Evolutionary conservation across 1,139 yeast genomes (phyloP).

Genomic region (Candida sanyaensis): DNA sequence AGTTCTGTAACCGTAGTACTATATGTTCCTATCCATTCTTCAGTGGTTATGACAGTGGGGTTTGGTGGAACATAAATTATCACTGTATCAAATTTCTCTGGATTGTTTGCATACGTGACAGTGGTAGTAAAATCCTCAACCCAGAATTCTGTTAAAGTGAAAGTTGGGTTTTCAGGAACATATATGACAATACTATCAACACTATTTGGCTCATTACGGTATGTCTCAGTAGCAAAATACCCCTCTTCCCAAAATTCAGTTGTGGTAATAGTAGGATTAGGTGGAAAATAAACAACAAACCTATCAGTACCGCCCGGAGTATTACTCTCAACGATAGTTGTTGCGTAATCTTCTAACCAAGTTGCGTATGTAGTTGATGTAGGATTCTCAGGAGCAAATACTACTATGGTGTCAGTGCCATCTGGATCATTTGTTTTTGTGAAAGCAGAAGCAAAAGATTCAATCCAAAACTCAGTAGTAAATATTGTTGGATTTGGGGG

Average conservation of each 20-base stretch:
- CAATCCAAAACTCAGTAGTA: constrained; percentile 14
- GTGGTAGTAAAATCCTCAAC: constrained; percentile 14
- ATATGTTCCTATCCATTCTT: constrained; percentile 8
- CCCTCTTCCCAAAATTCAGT: constrained; percentile 11
- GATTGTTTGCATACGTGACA: constrained; percentile 2
- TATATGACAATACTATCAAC: constrained; percentile 12
- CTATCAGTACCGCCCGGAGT: constrained; percentile 7
- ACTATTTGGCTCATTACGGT: constrained; percentile 15
- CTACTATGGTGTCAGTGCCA: constrained; percentile 19
- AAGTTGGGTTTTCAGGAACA: constrained; percentile 11
- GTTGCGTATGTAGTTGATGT: constrained; percentile 9
- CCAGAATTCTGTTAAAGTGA: constrained; percentile 10
- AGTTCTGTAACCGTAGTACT: background rate
- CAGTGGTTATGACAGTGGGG: constrained; percentile 14
- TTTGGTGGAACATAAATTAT: constrained; percentile 19
- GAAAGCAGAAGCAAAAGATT: constrained; percentile 9
- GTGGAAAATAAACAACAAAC: constrained; percentile 17
- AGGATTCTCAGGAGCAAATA: constrained; percentile 10
- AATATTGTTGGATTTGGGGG: constrained; percentile 15
- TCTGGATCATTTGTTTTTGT: constrained; percentile 3
- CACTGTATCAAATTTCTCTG: constrained; percentile 17
- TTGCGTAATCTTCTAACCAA: constrained; percentile 15
- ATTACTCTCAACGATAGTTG: constrained; percentile 11
- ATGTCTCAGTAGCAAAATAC: constrained; percentile 11
- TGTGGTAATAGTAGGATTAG: constrained; percentile 9